Conservation (phyloP, 257 asterid species). For the Solanum rostratum region DNA sequence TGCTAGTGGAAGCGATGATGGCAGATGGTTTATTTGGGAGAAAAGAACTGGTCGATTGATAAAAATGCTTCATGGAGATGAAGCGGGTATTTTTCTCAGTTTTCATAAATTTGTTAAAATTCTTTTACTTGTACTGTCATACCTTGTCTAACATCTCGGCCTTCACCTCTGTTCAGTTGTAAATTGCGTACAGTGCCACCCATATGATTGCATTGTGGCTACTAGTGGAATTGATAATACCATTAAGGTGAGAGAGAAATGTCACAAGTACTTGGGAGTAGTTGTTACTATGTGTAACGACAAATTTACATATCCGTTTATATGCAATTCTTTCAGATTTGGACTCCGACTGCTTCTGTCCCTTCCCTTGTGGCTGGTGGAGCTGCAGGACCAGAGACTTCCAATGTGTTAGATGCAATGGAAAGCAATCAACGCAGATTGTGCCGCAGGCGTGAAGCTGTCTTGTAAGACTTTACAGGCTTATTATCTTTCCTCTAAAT, state of each 20-base stretch:
- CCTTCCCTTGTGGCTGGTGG: constrained; percentile 73
- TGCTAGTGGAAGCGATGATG: constrained; percentile 98
- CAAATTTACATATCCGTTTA: background rate
- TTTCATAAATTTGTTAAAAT: background rate
- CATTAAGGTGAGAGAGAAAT: constrained; percentile 62
- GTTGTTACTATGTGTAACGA: background rate
- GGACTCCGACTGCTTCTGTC: constrained; percentile 75
- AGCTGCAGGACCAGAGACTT: constrained; percentile 57
- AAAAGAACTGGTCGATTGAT: constrained; percentile 74
- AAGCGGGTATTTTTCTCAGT: constrained; percentile 43
- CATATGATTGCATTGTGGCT: constrained; percentile 72
- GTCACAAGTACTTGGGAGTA: background rate
- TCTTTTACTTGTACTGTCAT: background rate
- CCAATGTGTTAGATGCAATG: constrained; percentile 59
- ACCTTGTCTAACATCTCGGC: constrained; percentile 1
- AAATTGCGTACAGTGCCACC: constrained; percentile 92
- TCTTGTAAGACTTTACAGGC: constrained; percentile 37
- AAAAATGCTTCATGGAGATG: constrained; percentile 89
- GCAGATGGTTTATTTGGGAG: constrained; percentile 98
- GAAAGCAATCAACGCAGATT: constrained; percentile 73
- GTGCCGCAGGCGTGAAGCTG: constrained; percentile 53
- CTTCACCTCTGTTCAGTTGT: constrained; percentile 53
- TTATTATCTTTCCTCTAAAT: background rate
- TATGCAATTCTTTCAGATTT: constrained; percentile 39
- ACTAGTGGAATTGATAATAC: constrained; percentile 98